phyloP scores from a whole-genome alignment of 768 basidiomycete genomes.

The Lactarius evosmus region DNA sequence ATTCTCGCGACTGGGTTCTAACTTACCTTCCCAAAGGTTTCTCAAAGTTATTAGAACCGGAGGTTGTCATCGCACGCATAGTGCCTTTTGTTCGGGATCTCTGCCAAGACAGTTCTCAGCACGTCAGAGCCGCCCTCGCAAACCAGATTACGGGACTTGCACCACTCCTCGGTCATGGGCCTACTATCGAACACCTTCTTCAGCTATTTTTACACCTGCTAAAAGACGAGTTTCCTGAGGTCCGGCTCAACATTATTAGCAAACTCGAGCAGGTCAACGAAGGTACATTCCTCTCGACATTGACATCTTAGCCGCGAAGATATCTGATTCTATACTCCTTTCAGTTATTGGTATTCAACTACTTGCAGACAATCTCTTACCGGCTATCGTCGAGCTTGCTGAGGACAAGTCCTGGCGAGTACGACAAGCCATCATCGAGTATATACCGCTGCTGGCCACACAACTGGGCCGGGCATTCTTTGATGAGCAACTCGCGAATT shows the following conservation, averaged over 20 bases:
- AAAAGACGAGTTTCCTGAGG: conserved; percentile 99
- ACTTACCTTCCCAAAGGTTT: conserved; percentile 60
- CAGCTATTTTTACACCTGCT: conserved; percentile 94
- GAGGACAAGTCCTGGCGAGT: conserved; percentile 99
- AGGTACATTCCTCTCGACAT: conserved; percentile 45
- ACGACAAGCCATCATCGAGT: conserved; percentile 99
- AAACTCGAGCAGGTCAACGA: conserved; percentile 94
- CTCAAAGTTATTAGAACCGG: conserved; percentile 88
- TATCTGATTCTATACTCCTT: conserved; percentile 15
- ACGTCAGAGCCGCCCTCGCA: conserved; percentile 94
- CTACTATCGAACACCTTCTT: conserved; percentile 94
- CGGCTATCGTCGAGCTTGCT: conserved; percentile 95
- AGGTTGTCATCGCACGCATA: conserved; percentile 88
- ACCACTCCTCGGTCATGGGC: conserved; percentile 86
- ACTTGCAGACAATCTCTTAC: conserved; percentile 89
- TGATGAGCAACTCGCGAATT: conserved; percentile 92
- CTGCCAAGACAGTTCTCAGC: conserved; percentile 91
- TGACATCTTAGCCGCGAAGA: background rate
- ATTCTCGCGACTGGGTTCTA: conserved; percentile 20
- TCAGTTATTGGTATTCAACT: conserved; percentile 97
- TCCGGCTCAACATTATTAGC: conserved; percentile 95
- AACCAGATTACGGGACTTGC: conserved; percentile 96
- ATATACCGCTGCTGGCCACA: conserved; percentile 97
- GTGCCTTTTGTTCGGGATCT: conserved; percentile 94
- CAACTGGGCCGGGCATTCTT: conserved; percentile 97